Evolutionary conservation across 2,329 filamentous ascomycete species (phyloP).

Genomic region (Sarocladiaceae sp.): DNA sequence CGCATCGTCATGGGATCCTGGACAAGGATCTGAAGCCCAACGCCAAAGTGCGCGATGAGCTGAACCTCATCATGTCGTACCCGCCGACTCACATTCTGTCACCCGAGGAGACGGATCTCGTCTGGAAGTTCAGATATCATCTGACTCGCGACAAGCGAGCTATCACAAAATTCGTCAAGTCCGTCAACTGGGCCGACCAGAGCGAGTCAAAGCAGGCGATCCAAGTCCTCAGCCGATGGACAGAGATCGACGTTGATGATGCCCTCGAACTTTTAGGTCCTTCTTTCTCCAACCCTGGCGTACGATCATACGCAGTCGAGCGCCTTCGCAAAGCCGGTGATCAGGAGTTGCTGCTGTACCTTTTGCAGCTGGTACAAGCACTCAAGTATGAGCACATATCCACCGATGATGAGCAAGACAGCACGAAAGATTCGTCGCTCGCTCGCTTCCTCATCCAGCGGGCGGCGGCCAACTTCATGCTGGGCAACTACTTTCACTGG

Average conservation of each 20-base stretch:
- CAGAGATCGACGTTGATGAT: conserved; percentile 93
- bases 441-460: conserved; percentile 84
- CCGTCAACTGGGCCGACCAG: conserved; percentile 85
- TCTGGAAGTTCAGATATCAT: conserved; percentile 97
- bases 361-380: conserved; percentile 91
- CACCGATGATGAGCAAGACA: conserved; percentile 48
- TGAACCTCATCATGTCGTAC: conserved; percentile 86
- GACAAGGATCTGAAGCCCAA: conserved; percentile 96
- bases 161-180: conserved; percentile 96
- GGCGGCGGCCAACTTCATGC: conserved; percentile 78
- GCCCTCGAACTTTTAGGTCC: conserved; percentile 90
- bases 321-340: conserved; percentile 88
- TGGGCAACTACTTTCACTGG: conserved; percentile 97
- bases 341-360: conserved; percentile 81
- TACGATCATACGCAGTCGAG: conserved; percentile 90
- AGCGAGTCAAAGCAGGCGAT: conserved; percentile 84
- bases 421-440: conserved; percentile 70
- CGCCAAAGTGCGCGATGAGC: conserved; percentile 86
- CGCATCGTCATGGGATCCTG: conserved; percentile 82
- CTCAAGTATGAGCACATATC: conserved; percentile 85
- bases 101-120: conserved; percentile 86
- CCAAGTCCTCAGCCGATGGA: conserved; percentile 87
- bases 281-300: conserved; percentile 79
- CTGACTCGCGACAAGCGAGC: conserved; percentile 86
- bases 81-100: conserved; percentile 84